Conservation (phyloP, 2,329 filamentous ascomycete species). For the Diaporthe batatas region DNA sequence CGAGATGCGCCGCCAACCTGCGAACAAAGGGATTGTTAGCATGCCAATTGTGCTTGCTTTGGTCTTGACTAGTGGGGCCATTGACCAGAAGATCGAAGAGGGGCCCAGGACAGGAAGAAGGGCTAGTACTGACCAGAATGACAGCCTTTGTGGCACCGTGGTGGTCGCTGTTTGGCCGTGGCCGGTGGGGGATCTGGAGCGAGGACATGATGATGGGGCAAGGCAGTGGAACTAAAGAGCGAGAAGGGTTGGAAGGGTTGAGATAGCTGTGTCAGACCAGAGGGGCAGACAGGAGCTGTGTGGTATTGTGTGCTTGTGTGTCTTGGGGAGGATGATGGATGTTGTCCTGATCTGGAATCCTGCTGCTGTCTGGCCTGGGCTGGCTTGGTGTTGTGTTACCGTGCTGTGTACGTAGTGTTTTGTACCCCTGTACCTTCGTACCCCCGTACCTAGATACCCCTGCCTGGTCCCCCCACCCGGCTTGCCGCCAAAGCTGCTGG, state of each 20-base stretch:
- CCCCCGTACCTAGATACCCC: not conserved
- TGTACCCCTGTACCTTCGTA: not conserved
- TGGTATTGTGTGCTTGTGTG: not conserved
- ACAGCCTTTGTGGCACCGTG: slow-evolving; percentile 86
- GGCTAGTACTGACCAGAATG: slow-evolving; percentile 78
- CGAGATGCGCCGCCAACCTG: slow-evolving; percentile 95
- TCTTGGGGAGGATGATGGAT: not conserved
- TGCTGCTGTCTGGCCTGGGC: not conserved
- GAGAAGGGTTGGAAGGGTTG: not conserved
- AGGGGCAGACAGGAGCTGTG: slow-evolving; percentile 13
- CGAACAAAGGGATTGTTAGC: slow-evolving; percentile 43
- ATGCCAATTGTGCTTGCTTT: not conserved
- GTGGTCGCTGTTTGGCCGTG: slow-evolving; percentile 60
- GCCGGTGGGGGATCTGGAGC: slow-evolving; percentile 68
- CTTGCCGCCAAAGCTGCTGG: not conserved
- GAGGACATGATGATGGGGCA: slow-evolving; percentile 63
- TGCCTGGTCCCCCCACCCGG: not conserved
- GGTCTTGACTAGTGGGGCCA: not conserved
- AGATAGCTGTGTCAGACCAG: slow-evolving; percentile 5
- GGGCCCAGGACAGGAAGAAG: not conserved
- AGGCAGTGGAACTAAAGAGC: not conserved
- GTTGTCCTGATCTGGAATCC: slow-evolving; percentile 28
- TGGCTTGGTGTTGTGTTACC: slow-evolving; percentile 18
- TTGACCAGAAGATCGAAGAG: not conserved
- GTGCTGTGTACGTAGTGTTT: not conserved